Evolutionary conservation across 2,329 filamentous ascomycete species (phyloP), one percentile per base, ranked within the genome.

Genomic region (Monosporascus sp.): DNA sequence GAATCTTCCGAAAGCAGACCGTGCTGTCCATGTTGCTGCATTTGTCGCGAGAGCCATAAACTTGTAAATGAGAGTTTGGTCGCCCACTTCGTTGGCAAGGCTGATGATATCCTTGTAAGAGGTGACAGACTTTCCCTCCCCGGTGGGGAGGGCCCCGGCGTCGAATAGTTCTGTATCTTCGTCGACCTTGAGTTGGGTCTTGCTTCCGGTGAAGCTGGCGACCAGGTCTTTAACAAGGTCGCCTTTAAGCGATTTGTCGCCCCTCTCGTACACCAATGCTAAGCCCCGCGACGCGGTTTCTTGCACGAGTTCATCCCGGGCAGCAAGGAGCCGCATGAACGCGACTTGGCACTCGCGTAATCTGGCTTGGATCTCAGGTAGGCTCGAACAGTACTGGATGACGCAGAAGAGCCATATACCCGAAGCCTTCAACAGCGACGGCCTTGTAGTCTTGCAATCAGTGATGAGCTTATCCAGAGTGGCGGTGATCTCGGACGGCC

Each of bases 41-140:
- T 97, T 96, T 2, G 91, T 90, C 3, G 94, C 94, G 60, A 99
- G 79, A 0, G 92, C 93, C 94, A 99, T 99, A 73, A 99, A 97
- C 56, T 92, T 90, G 75, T 99, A 99, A 1, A 97, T 89, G n/a
- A 99, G 77, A 61, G 89, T 92, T 54, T 94, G 93, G 64, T 99
- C 93, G 11, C 94, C 94, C 36, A 97, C 92, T 72, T 99, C 94
- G 44, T 93, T 90, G n/a, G 94, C 94, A 48, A 99, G 77, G 61
- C 81, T 94, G 70, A 99, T 89, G 60, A 99, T 97, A 65, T 99
- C 94, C 67, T 96, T 96, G 75, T 99, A 99, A 0, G 93, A 97
- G 0, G 90, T 97, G 52, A 97, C 83, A 0, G 91, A 91, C 60
- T 81, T 90, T 7, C 91, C 91, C 59, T 96, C 90, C 3, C 92